phyloP scores from a whole-genome alignment of 176 grass and related monocot genomes.

The Oryza punctata region DNA sequence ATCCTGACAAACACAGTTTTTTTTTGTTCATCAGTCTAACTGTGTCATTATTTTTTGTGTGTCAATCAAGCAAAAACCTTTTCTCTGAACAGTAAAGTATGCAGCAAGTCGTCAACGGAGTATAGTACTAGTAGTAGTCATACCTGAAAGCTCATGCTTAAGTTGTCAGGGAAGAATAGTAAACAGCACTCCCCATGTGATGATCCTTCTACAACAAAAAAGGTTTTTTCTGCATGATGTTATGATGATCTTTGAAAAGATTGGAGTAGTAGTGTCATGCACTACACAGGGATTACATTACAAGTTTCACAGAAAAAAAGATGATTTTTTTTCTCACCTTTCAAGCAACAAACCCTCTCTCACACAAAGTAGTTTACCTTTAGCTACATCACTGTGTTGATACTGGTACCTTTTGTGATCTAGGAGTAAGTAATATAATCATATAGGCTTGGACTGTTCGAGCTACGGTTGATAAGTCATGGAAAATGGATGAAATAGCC shows the following conservation, averaged over 20 bases:
- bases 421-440: too few species aligned
- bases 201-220: not conserved
- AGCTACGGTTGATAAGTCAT: too few species aligned
- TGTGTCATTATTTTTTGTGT: not conserved
- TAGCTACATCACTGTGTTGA: too few species aligned
- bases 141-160: slow-evolving; percentile 42
- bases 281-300: not conserved
- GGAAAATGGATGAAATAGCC: too few species aligned
- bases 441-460: too few species aligned
- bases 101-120: slow-evolving; percentile 10
- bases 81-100: slow-evolving; percentile 8
- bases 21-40: not conserved
- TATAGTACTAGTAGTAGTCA: not conserved
- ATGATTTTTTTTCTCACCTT: not conserved
- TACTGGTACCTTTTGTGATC: not conserved
- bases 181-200: not conserved
- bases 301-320: not conserved
- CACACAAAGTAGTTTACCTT: not conserved
- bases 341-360: not conserved
- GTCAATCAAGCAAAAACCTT: slow-evolving; percentile 18
- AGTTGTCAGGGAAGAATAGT: slow-evolving; percentile 2
- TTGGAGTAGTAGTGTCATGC: not conserved
- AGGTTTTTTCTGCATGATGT: not conserved
- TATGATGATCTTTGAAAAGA: not conserved
- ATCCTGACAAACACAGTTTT: not conserved